A percentile compares a stretch with the other conserved stretches of the same genome.
Conservation (phyloP, 1,284 basidiomycete genomes). For the Moniliella sp. region DNA sequence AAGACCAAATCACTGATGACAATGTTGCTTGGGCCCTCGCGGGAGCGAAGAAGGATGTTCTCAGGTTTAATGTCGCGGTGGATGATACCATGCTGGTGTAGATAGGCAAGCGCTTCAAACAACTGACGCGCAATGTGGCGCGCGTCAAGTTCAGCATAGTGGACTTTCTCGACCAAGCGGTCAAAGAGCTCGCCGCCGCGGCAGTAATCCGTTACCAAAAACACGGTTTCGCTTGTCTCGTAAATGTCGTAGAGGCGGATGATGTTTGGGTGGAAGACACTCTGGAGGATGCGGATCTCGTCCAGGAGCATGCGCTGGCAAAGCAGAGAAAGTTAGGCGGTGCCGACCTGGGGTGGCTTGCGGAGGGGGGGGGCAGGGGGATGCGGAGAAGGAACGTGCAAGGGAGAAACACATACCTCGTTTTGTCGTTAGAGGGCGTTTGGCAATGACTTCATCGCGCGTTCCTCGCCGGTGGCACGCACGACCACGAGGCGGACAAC, state of each 20-base stretch:
- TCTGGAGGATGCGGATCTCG: no score
- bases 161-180: slow-evolving; percentile 7
- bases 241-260: slow-evolving; percentile 31
- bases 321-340: no score
- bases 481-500: slow-evolving; percentile 19
- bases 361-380: no score
- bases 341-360: no score
- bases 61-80: slow-evolving; percentile 20
- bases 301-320: no score
- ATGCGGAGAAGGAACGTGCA: no score
- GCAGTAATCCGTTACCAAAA: slow-evolving; percentile 30
- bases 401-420: no score
- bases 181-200: slow-evolving; percentile 29
- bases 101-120: slow-evolving; percentile 10
- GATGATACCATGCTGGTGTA: slow-evolving; percentile 10
- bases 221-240: slow-evolving; percentile 28
- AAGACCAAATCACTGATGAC: slow-evolving; percentile 19
- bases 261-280: no score
- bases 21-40: slow-evolving; percentile 14
- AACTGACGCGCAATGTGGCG: slow-evolving; percentile 13
- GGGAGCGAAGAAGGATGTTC: slow-evolving; percentile 14
- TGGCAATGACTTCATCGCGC: slow-evolving; percentile 30
- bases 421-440: slow-evolving; percentile 25
- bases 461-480: slow-evolving; percentile 12
- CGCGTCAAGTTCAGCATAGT: slow-evolving; percentile 11